Evolutionary conservation across 1,284 basidiomycete species (phyloP).

Genomic region (Phaffia rhodozyma): DNA sequence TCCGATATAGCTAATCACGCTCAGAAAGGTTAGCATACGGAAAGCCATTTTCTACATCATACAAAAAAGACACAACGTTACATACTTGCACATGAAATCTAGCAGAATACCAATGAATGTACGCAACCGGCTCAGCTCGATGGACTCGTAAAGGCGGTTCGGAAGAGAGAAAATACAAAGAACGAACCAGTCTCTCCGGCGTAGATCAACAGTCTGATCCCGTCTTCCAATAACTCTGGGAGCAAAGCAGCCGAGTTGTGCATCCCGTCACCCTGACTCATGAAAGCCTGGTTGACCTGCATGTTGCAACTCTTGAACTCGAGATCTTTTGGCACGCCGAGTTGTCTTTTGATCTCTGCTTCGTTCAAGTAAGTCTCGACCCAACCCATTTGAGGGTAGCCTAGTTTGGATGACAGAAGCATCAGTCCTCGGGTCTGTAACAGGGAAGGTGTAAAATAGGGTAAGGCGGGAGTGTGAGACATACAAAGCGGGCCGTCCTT

Average conservation of each 20-base stretch:
- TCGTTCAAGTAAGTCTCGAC: constrained; percentile 68
- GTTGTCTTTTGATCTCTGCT: constrained; percentile 53
- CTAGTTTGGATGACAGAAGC: constrained; percentile 19
- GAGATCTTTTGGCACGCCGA: constrained; percentile 50
- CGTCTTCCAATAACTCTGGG: constrained; percentile 59
- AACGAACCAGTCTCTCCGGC: constrained; percentile 65
- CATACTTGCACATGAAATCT: constrained; percentile 50
- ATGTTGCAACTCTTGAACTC: constrained; percentile 50
- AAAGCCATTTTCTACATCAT: not conserved
- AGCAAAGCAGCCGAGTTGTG: constrained; percentile 63
- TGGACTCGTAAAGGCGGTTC: constrained; percentile 15
- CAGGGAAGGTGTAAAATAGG: constrained; percentile 18
- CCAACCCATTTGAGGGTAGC: constrained; percentile 62
- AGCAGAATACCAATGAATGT: not conserved
- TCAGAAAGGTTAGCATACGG: not conserved
- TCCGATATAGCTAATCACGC: constrained; percentile 38
- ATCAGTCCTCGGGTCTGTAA: not conserved
- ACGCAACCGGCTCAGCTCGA: not conserved
- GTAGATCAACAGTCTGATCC: constrained; percentile 65
- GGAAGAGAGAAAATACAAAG: not conserved
- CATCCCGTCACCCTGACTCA: constrained; percentile 62
- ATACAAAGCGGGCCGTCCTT: constrained; percentile 41
- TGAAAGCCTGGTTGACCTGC: constrained; percentile 55
- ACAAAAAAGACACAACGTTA: too few relatives aligned
- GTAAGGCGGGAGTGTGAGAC: constrained; percentile 19